Conservation (phyloP, 306 rosid genomes). For the Corylus avellana region DNA sequence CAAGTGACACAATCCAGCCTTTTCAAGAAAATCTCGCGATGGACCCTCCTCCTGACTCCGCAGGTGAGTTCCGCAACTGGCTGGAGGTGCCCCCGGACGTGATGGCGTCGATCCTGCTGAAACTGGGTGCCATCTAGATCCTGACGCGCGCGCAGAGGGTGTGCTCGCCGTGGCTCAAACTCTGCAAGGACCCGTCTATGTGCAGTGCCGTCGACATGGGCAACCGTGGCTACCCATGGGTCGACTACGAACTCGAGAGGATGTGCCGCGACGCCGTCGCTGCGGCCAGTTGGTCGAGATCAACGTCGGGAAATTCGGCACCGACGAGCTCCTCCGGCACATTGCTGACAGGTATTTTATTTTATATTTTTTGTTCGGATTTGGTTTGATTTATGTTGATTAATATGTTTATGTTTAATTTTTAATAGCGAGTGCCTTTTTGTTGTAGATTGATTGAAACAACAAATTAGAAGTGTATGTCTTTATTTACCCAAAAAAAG, state of each 20-base stretch:
- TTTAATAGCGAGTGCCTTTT: too few species aligned
- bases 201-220: constrained; percentile 60
- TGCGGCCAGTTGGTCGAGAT: constrained; percentile 43
- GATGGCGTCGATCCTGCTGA: constrained; percentile 39
- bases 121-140: constrained; percentile 45
- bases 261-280: too few species aligned
- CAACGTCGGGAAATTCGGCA: constrained; percentile 42
- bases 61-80: constrained; percentile 35
- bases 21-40: too few species aligned
- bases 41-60: too few species aligned
- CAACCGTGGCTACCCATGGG: too few species aligned
- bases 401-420: too few species aligned
- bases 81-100: constrained; percentile 56
- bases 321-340: constrained; percentile 45
- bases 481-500: too few species aligned
- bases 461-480: too few species aligned
- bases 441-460: too few species aligned
- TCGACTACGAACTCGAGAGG: constrained; percentile 8
- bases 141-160: constrained; percentile 38
- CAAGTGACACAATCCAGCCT: too few species aligned
- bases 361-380: too few species aligned
- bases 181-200: constrained; percentile 55
- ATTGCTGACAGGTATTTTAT: constrained; percentile 43
- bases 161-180: constrained; percentile 54
- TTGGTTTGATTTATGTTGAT: too few species aligned